Percentiles rank a stretch among this genome's conserved stretches.
phyloP scores from a whole-genome alignment of 148 eudicot species.

The Cornus controversa region DNA sequence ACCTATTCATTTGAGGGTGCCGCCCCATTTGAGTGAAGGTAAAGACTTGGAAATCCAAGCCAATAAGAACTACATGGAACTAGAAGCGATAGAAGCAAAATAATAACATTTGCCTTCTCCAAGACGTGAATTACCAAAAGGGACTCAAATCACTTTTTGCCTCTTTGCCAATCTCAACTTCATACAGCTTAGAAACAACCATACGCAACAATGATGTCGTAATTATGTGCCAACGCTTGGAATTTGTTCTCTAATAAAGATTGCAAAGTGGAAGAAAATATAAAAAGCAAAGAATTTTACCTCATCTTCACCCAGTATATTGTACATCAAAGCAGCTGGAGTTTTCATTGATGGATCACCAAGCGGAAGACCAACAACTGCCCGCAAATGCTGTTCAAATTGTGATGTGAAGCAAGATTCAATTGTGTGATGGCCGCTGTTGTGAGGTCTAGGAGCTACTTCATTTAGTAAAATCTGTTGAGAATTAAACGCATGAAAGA shows the following conservation, averaged over 20 bases:
- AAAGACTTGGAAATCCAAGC: too few species aligned
- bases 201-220: neutral
- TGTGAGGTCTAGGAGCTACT: constrained; percentile 97
- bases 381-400: constrained; percentile 91
- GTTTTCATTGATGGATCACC: constrained; percentile 97
- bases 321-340: constrained; percentile 89
- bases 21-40: too few species aligned
- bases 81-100: too few species aligned
- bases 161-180: neutral
- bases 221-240: neutral
- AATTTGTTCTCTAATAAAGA: neutral
- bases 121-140: neutral
- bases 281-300: constrained; percentile 28
- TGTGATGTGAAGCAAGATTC: constrained; percentile 93
- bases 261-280: neutral
- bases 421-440: constrained; percentile 97
- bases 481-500: constrained; percentile 1
- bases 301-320: constrained; percentile 97
- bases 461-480: constrained; percentile 81
- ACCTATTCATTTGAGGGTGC: too few species aligned
- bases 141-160: neutral
- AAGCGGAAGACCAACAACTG: constrained; percentile 90
- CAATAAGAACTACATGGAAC: too few species aligned
- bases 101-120: neutral
- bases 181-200: neutral